These are phyloP conservation scores for Coniochaeta ligniaria DNA, from an alignment of 2,329 filamentous ascomycete genomes.

Conservation along the genomic window DNA sequence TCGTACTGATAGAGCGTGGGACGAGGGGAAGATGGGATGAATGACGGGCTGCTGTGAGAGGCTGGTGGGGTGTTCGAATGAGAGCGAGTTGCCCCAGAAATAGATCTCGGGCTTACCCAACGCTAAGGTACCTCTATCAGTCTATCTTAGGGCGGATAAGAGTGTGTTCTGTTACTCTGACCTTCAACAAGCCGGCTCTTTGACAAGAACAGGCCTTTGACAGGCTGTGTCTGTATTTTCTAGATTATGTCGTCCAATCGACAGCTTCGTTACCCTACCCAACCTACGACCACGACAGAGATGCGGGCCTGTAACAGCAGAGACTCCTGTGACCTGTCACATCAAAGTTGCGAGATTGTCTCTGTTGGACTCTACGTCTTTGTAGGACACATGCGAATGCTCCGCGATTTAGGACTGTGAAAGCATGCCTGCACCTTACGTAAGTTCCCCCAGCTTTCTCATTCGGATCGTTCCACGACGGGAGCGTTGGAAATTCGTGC, in stretches of 20 bases:
- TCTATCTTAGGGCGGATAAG: background rate
- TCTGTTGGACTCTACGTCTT: too few relatives aligned
- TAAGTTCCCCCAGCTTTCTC: background rate
- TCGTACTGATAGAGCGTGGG: background rate
- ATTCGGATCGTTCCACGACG: background rate
- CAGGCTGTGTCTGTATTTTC: too few relatives aligned
- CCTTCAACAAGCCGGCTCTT: background rate
- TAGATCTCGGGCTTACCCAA: background rate
- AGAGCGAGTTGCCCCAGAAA: background rate
- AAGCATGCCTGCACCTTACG: too few relatives aligned
- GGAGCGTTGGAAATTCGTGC: background rate
- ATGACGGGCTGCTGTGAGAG: background rate
- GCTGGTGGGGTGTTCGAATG: background rate
- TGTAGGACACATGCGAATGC: too few relatives aligned
- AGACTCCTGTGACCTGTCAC: too few relatives aligned
- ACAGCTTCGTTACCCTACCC: background rate
- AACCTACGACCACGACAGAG: too few relatives aligned
- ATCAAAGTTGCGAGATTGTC: too few relatives aligned
- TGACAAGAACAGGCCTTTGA: background rate
- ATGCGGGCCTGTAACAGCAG: too few relatives aligned
- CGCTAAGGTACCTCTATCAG: background rate
- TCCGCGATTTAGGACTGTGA: too few relatives aligned
- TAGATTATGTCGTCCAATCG: background rate
- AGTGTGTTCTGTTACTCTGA: background rate
- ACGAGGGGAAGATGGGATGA: background rate